phyloP scores from a whole-genome alignment of 1,284 basidiomycete genomes.

The Cutaneotrichosporon cutaneum region DNA sequence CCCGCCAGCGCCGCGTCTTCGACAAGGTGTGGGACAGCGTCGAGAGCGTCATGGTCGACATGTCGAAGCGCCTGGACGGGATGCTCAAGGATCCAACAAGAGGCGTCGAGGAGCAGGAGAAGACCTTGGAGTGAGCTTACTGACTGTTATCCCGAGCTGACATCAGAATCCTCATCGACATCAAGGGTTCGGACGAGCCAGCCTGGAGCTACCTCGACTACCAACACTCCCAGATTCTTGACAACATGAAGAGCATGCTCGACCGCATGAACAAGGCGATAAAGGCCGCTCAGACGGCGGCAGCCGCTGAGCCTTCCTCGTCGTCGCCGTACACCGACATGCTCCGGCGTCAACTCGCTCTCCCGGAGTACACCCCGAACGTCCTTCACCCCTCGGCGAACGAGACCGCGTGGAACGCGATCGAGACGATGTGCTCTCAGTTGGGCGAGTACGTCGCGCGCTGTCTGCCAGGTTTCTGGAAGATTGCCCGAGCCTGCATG shows the following conservation, averaged over 20 bases:
- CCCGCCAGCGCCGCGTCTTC: conserved; percentile 85
- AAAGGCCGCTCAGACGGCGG: conserved; percentile 51
- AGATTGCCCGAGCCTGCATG: conserved; percentile 83
- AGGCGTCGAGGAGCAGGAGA: conserved; percentile 90
- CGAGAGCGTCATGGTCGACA: conserved; percentile 90
- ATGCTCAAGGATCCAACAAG: conserved; percentile 73
- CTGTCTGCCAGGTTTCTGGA: conserved; percentile 89
- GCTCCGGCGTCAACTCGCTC: conserved; percentile 35
- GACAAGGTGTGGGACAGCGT: conserved; percentile 96
- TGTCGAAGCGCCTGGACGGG: conserved; percentile 73
- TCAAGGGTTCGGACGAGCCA: conserved; percentile 73
- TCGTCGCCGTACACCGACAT: conserved; percentile 35
- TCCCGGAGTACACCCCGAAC: conserved; percentile 33
- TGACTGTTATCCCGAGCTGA: too few species aligned
- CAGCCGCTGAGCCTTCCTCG: conserved; percentile 28
- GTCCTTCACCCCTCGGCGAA: conserved; percentile 53
- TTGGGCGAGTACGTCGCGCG: conserved; percentile 57
- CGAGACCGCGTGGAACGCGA: conserved; percentile 75
- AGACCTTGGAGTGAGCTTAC: conserved; percentile 85
- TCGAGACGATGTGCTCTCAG: conserved; percentile 62
- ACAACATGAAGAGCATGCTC: conserved; percentile 71
- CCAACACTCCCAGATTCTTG: conserved; percentile 81
- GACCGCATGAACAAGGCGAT: conserved; percentile 60
- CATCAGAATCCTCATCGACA: conserved; percentile 75
- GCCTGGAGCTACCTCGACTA: conserved; percentile 93